Conservation (phyloP, 1,139 yeast species). For the Zygosaccharomyces pseudobailii region DNA sequence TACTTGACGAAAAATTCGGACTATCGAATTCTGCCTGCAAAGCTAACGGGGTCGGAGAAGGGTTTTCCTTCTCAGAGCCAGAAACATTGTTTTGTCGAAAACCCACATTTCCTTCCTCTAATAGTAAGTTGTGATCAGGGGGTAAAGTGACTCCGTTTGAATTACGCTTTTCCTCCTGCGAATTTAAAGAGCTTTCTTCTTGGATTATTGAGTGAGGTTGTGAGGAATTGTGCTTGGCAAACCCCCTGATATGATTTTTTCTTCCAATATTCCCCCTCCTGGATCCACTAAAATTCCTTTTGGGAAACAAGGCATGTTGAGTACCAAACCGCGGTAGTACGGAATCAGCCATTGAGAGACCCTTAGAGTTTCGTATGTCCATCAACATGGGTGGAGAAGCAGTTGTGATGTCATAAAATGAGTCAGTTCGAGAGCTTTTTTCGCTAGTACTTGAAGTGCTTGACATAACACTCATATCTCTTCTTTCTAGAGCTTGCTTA, state of each 20-base stretch:
- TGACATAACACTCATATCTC: constrained; percentile 37
- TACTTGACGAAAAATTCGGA: neutral
- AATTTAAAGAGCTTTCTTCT: constrained; percentile 30
- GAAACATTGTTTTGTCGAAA: constrained; percentile 13
- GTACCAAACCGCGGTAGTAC: constrained; percentile 27
- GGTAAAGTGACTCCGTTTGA: constrained; percentile 2
- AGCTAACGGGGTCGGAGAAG: constrained; percentile 4
- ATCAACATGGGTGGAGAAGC: constrained; percentile 26
- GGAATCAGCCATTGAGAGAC: constrained; percentile 24
- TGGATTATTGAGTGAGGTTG: constrained; percentile 30
- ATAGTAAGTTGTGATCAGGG: constrained; percentile 3
- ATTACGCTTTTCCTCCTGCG: constrained; percentile 18
- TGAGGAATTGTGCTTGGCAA: constrained; percentile 15
- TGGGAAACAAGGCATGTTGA: constrained; percentile 31
- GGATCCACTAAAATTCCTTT: constrained; percentile 42
- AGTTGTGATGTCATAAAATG: constrained; percentile 38
- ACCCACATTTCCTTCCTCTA: constrained; percentile 14
- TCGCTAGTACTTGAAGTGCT: constrained; percentile 42
- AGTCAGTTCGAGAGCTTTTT: constrained; percentile 38
- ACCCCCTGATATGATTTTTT: constrained; percentile 24
- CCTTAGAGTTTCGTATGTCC: constrained; percentile 19
- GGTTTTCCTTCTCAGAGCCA: neutral
- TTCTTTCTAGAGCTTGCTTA: constrained; percentile 22
- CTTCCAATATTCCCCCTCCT: constrained; percentile 29
- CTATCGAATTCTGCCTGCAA: neutral